phyloP scores from a whole-genome alignment of 768 basidiomycete genomes.

The Russula virescens region DNA sequence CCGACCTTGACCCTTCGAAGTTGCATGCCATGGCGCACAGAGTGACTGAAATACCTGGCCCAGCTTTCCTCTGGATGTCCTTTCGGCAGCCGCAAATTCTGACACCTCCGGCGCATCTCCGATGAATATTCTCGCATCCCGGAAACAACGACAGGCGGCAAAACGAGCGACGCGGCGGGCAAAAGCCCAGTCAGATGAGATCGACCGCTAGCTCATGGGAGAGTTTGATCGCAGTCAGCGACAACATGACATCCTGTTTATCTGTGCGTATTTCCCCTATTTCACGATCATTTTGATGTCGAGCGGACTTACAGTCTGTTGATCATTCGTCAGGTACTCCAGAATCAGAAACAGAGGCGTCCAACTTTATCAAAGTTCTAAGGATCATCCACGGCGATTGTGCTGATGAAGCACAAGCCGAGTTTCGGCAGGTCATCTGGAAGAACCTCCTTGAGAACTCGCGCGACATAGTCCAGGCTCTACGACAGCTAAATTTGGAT shows the following conservation, averaged over 20 bases:
- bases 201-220: slow-evolving; percentile 80
- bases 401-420: slow-evolving; percentile 30
- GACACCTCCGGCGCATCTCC: neutral
- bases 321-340: slow-evolving; percentile 3
- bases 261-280: slow-evolving; percentile 51
- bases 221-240: slow-evolving; percentile 70
- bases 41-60: too few relatives aligned
- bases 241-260: slow-evolving; percentile 85
- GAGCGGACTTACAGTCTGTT: too few relatives aligned
- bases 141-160: neutral
- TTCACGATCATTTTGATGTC: too few relatives aligned
- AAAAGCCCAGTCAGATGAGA: slow-evolving; percentile 59
- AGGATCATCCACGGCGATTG: slow-evolving; percentile 34
- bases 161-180: neutral
- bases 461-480: neutral
- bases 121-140: neutral
- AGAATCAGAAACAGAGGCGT: neutral
- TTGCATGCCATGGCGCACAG: too few relatives aligned
- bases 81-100: too few relatives aligned
- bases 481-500: neutral
- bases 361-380: neutral
- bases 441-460: neutral
- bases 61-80: too few relatives aligned
- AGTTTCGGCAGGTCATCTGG: slow-evolving; percentile 5
- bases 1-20: too few relatives aligned